These are phyloP conservation scores for Lepidopterella palustris DNA, from an alignment of 495 filamentous ascomycete genomes.

Conservation along the genomic window DNA sequence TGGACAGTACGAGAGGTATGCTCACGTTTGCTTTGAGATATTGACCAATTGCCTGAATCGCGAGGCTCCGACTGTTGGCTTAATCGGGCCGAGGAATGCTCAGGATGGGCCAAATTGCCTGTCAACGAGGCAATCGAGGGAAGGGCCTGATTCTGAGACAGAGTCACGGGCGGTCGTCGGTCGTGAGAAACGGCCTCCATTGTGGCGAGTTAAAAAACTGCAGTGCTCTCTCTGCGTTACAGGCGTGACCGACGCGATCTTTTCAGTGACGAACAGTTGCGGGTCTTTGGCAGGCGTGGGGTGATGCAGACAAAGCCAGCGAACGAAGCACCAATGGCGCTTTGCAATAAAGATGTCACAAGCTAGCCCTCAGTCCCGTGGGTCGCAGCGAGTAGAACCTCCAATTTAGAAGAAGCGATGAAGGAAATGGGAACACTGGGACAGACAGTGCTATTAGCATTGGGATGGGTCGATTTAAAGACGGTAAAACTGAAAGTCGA, in stretches of 20 bases:
- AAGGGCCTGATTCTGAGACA: slow-evolving; percentile 25
- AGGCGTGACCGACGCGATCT: background rate
- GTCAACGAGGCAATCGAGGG: slow-evolving; percentile 30
- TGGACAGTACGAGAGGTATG: background rate
- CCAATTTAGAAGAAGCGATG: background rate
- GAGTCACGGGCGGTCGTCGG: slow-evolving; percentile 6
- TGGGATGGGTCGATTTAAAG: background rate
- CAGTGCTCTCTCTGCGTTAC: slow-evolving; percentile 10
- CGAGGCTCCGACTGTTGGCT: slow-evolving; percentile 24
- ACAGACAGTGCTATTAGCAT: background rate
- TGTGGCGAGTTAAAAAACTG: slow-evolving; percentile 1
- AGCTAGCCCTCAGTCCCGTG: background rate
- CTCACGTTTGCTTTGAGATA: slow-evolving; percentile 34
- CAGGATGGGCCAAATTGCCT: slow-evolving; percentile 14
- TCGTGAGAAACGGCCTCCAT: slow-evolving; percentile 19
- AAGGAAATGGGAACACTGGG: background rate
- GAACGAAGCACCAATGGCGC: background rate
- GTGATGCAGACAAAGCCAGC: slow-evolving; percentile 11
- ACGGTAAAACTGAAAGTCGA: background rate
- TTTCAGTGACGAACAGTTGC: background rate
- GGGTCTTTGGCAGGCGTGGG: background rate
- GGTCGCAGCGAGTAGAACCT: background rate
- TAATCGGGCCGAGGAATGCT: slow-evolving; percentile 23
- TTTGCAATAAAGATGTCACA: background rate
- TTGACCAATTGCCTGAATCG: slow-evolving; percentile 35